These are phyloP conservation scores for Kwoniella dejecticola DNA, from an alignment of 768 basidiomycete species.

Conservation along the genomic window DNA sequence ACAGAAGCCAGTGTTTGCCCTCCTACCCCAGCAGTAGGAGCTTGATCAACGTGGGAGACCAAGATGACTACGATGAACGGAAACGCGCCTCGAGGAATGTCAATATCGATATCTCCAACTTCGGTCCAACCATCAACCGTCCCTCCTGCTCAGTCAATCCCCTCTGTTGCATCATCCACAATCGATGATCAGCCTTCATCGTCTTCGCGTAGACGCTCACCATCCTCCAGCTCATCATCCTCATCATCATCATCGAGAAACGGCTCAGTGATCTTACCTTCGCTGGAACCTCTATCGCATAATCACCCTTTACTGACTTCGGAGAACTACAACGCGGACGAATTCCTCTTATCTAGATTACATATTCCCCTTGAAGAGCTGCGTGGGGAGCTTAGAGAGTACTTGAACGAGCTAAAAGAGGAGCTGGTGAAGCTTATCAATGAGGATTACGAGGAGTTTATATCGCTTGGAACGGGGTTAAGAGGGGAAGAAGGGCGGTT, in stretches of 20 bases:
- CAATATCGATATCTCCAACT: constrained; percentile 5
- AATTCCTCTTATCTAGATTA: constrained; percentile 81
- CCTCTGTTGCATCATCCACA: neutral
- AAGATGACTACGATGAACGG: constrained; percentile 3
- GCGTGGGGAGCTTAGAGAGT: constrained; percentile 81
- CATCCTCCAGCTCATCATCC: neutral
- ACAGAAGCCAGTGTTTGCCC: too few species aligned
- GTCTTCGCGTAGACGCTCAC: neutral
- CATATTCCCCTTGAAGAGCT: constrained; percentile 85
- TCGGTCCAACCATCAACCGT: constrained; percentile 2
- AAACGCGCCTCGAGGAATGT: constrained; percentile 3
- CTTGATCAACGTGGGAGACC: neutral
- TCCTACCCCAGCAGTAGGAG: too few species aligned
- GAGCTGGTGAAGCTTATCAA: constrained; percentile 95
- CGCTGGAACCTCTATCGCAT: constrained; percentile 71
- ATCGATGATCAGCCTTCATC: neutral
- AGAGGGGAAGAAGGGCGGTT: constrained; percentile 78
- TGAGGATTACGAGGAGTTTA: constrained; percentile 97
- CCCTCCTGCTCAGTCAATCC: neutral
- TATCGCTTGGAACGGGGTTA: constrained; percentile 89
- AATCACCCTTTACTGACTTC: constrained; percentile 71
- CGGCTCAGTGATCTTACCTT: constrained; percentile 51
- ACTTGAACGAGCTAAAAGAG: constrained; percentile 79
- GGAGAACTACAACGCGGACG: constrained; percentile 76
- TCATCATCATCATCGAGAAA: constrained; percentile 15